phyloP scores from a whole-genome alignment of 441 rosid species.

The Rhodomyrtus psidioides region DNA sequence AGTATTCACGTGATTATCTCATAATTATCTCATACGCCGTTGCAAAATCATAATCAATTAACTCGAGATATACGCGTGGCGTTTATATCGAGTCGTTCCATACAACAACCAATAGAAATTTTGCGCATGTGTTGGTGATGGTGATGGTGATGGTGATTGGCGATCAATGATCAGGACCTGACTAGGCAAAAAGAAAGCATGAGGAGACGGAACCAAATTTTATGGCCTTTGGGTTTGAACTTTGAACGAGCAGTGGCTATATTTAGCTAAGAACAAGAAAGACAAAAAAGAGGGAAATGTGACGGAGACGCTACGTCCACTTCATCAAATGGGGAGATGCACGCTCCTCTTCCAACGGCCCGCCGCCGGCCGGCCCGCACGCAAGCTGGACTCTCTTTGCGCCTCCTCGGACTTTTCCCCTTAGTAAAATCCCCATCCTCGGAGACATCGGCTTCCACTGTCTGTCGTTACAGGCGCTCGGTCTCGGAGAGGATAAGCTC shows the following conservation, averaged over 20 bases:
- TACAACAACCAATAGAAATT: neutral
- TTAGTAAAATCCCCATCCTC: neutral
- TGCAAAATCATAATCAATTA: neutral
- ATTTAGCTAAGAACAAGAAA: neutral
- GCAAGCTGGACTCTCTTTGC: neutral
- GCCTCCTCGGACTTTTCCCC: neutral
- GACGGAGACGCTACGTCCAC: neutral
- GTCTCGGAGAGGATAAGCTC: neutral
- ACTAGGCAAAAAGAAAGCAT: neutral
- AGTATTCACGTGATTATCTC: rapidly evolving
- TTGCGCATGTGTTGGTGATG: neutral
- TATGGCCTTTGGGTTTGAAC: neutral
- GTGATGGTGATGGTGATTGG: too few relatives aligned
- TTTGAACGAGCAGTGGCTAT: neutral
- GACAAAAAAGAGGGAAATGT: neutral
- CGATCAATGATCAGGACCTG: too few relatives aligned
- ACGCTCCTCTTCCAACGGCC: neutral
- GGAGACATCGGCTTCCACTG: neutral
- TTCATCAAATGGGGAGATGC: neutral
- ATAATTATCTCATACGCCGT: neutral
- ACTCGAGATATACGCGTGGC: rapidly evolving
- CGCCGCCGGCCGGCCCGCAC: neutral
- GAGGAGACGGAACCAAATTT: neutral
- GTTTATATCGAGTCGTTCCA: neutral
- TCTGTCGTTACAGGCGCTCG: neutral